Evolutionary conservation across 441 rosid species (phyloP).

Genomic region (Gossypium gossypioides): DNA sequence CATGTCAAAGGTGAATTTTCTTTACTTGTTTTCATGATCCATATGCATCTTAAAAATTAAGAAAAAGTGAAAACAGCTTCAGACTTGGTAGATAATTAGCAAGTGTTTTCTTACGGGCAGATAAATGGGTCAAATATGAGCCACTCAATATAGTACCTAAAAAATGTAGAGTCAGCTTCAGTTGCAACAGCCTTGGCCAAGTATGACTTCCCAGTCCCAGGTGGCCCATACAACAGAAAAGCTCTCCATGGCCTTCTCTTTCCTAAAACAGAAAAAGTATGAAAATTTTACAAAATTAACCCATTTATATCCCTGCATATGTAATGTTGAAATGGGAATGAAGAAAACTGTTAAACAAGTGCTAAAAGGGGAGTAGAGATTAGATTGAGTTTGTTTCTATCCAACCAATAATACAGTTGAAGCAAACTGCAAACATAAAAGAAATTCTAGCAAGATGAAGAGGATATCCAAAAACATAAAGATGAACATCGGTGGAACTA

Average conservation of each 20-base stretch:
- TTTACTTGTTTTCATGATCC: not conserved
- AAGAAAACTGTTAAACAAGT: not conserved
- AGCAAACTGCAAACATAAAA: not conserved
- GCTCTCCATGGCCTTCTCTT: slow-evolving; percentile 97
- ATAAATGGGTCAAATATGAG: not conserved
- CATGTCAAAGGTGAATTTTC: not conserved
- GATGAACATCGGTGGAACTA: not conserved
- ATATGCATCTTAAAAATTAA: not conserved
- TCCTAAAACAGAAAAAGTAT: slow-evolving; percentile 33
- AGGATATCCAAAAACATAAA: not conserved
- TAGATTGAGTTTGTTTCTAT: not conserved
- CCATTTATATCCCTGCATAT: not conserved
- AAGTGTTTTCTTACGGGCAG: not conserved
- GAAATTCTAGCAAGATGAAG: not conserved
- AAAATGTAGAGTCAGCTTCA: slow-evolving; percentile 37
- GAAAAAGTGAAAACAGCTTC: not conserved
- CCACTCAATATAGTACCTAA: slow-evolving; percentile 44
- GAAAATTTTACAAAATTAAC: not conserved
- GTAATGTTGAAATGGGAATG: not conserved
- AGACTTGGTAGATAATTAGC: not conserved
- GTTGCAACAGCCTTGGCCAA: no score
- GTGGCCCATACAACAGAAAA: slow-evolving; percentile 36
- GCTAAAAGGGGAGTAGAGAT: not conserved
- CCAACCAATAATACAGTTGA: not conserved
- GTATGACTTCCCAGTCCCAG: no score